Conservation (phyloP, 805 yeast genomes). For the Saturnispora gosingensis region DNA sequence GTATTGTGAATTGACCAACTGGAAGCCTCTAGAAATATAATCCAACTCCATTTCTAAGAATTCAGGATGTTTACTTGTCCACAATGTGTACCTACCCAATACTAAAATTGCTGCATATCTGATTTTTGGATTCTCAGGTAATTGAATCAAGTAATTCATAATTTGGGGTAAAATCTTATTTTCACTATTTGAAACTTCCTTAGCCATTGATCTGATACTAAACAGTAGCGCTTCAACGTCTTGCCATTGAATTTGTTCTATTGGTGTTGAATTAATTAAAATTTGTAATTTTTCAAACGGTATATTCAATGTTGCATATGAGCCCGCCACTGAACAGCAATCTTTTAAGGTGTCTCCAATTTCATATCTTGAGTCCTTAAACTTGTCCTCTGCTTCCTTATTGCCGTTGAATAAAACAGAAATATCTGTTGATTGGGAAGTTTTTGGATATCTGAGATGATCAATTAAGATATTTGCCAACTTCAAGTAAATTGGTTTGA, state of each 20-base stretch:
- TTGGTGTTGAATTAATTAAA: constrained; percentile 15
- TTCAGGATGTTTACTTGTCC: constrained; percentile 85
- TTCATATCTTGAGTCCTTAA: constrained; percentile 87
- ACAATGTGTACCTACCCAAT: constrained; percentile 90
- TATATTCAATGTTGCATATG: constrained; percentile 55
- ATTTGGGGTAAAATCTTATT: constrained; percentile 61
- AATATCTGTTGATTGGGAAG: constrained; percentile 27
- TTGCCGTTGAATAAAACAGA: constrained; percentile 52
- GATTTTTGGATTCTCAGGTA: constrained; percentile 80
- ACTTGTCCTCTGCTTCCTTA: constrained; percentile 81
- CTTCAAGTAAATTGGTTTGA: constrained; percentile 46
- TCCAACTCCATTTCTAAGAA: constrained; percentile 73
- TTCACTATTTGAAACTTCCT: constrained; percentile 67
- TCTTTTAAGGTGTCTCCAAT: constrained; percentile 98
- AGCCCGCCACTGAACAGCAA: constrained; percentile 86
- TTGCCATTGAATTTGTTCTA: constrained; percentile 57
- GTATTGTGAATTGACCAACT: constrained; percentile 13
- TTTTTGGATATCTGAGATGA: constrained; percentile 67
- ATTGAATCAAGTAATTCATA: constrained; percentile 54
- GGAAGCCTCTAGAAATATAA: constrained; percentile 73
- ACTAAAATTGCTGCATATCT: constrained; percentile 91
- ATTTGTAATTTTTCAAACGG: constrained; percentile 56
- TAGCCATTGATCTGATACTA: constrained; percentile 88
- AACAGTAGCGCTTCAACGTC: constrained; percentile 83
- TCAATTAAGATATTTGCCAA: constrained; percentile 52